Evolutionary conservation across 441 rosid species (phyloP), one percentile per base, ranked within the genome.

Genomic region (Cnidoscolus chayamansa): DNA sequence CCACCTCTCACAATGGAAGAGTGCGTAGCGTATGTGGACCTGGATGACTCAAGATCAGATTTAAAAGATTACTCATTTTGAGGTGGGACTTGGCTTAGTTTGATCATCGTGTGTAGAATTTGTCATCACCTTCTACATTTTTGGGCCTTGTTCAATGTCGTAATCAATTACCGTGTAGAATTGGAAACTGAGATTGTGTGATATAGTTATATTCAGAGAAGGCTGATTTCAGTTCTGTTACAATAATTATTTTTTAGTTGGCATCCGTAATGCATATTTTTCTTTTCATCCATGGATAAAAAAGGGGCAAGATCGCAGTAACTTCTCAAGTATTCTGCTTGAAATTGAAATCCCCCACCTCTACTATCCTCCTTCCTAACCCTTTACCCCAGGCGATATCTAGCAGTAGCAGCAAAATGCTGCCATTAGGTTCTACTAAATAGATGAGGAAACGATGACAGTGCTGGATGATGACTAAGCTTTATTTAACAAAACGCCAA

Each of bases 51-150:
- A 0, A 86, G 64, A 79, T 69, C 87, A 15, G 98, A 95, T 80
- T 65, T 93, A 79, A 91, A 90, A 81, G 99, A 95, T 43, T 95
- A 93, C 86, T 89, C 91, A 15, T 93, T 93, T 84, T 93, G 85
- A 91, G 70, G 65, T 74, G 43, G 11, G 17, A 31, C 5, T 7
- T 37, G 55, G 65, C 30, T 30, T 6, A 20, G 16, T 68, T 45
- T 17, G 35, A 45, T 50, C 48, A 55, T 11, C 31, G 17, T 49
- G 16, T 31, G 68, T 37, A 50, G 64, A 57, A 25, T 25, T 55
- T 73, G n/a, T 43, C 57, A 10, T 25, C 15, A 2, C 16, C 45
- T 48, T 65, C 50, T 55, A 69, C 63, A 43, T 13, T 65, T 48
- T 65, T 70, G 57, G 50, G n/a, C 40, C 62, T 10, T 55, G 62